Evolutionary conservation across 768 basidiomycete species (phyloP), one percentile per base, ranked within the genome.

Genomic region (Pluteus cervinus): DNA sequence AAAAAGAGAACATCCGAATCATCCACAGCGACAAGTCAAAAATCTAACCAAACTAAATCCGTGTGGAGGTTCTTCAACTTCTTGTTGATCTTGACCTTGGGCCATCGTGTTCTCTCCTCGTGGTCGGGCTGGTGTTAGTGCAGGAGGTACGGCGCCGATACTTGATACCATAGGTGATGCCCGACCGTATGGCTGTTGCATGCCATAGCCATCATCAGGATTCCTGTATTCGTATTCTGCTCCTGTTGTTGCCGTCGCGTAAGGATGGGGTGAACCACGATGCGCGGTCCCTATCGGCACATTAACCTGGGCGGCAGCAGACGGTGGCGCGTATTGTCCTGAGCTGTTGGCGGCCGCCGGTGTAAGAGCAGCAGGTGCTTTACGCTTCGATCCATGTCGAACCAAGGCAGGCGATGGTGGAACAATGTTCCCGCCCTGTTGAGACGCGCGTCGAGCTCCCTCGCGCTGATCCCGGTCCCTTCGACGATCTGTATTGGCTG

Each of bases 371-470:
- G 66, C 67, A 25, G 79, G 82, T 31, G 75, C 57, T 55, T 78
- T 76, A 46, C 77, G 75, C 58, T 83, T 87, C 40, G 83, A 86
- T 29, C 80, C 81, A 51, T 79, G 72, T 26, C 85, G 78, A 37
- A 86, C 81, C 39, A 87, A 72, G 8, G 85, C 86, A 40, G 86
- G 85, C 11, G 87, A 85, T 16, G 84, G 81, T 21, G 83, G 80
- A 11, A 73, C 62, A 33, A 80, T 69, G 46, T 69, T 71, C 41
- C 69, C 77, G 44, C 32, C 38, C 5, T 77, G 78, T 22, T 69
- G 68, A 12, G 69, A 68, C 40, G 84, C 74, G 56, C 84, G 69
- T n/a, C n/a, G n/a, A n/a, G n/a, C n/a, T n/a, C n/a, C n/a, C n/a
- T n/a, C n/a, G 53, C 79, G 72, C 31, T 86, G 82, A 40, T 80